These are phyloP conservation scores for Echium plantagineum DNA, from an alignment of 257 asterid genomes.

Conservation along the genomic window DNA sequence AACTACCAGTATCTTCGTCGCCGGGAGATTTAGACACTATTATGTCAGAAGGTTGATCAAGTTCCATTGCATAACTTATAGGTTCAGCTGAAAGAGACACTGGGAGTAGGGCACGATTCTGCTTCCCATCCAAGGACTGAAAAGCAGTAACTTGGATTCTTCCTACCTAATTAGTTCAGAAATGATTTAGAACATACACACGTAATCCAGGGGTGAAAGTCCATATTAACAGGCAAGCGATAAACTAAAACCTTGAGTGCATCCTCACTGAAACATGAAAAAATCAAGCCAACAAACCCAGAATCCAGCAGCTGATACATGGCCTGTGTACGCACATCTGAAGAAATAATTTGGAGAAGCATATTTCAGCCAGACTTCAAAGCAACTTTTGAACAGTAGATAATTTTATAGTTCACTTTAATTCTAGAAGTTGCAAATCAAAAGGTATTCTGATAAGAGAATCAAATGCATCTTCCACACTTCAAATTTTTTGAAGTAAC, in stretches of 20 bases:
- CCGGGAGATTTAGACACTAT: conserved; percentile 24
- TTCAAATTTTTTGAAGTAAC: no score
- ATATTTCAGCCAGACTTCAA: background rate
- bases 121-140: conserved; percentile 96
- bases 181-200: conserved; percentile 9
- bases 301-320: conserved; percentile 98
- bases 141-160: conserved; percentile 92
- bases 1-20: conserved; percentile 73
- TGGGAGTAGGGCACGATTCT: conserved; percentile 47
- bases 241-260: conserved; percentile 64
- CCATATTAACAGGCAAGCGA: conserved; percentile 6
- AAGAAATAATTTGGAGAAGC: conserved; percentile 19
- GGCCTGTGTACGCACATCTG: conserved; percentile 96
- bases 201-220: conserved; percentile 2
- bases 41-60: conserved; percentile 67
- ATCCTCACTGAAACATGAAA: conserved; percentile 98
- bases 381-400: background rate
- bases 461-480: no score
- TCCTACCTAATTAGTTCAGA: conserved; percentile 55
- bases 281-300: conserved; percentile 93
- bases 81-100: conserved; percentile 46
- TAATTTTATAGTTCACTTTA: background rate
- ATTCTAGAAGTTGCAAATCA: background rate
- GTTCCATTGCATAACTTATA: conserved; percentile 44
- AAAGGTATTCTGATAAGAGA: no score